These are phyloP conservation scores for Mycoemilia scoparia DNA, from an alignment of 192 early-diverging fungal genomes.

Conservation along the genomic window DNA sequence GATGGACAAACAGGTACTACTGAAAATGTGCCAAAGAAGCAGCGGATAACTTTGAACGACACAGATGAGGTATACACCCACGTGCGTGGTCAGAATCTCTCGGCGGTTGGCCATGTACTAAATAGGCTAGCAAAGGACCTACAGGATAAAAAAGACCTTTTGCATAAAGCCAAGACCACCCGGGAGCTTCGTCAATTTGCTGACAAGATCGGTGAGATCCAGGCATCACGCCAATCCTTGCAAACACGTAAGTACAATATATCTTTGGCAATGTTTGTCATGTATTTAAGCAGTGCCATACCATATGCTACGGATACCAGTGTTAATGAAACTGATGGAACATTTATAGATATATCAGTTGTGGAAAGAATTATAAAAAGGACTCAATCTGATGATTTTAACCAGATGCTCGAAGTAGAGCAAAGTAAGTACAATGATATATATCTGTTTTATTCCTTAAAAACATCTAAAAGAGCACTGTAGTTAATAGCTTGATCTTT, in stretches of 20 bases:
- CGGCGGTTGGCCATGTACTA: conserved; percentile 65
- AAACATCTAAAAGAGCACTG: no score
- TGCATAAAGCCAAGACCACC: conserved; percentile 79
- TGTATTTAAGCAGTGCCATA: no score
- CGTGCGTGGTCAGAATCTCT: conserved; percentile 79
- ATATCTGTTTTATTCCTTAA: neutral
- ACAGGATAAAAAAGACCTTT: conserved; percentile 72
- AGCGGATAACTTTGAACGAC: conserved; percentile 65
- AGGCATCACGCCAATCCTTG: conserved; percentile 74
- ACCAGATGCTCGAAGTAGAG: conserved; percentile 66
- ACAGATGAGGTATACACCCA: conserved; percentile 62
- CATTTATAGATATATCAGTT: conserved; percentile 28
- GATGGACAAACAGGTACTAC: no score
- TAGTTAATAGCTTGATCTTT: no score
- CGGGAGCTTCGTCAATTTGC: conserved; percentile 88
- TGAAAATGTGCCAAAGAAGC: conserved; percentile 34
- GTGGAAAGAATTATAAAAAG: conserved; percentile 66
- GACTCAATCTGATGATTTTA: conserved; percentile 71
- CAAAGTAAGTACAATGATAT: conserved; percentile 40
- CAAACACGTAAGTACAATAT: conserved; percentile 4
- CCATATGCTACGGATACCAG: no score
- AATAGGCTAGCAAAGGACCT: conserved; percentile 70
- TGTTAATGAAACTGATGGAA: no score
- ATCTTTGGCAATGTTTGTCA: neutral
- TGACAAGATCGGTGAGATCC: conserved; percentile 60